Conservation (phyloP, 148 eudicot species). For the Rhododendron griersonianum region DNA sequence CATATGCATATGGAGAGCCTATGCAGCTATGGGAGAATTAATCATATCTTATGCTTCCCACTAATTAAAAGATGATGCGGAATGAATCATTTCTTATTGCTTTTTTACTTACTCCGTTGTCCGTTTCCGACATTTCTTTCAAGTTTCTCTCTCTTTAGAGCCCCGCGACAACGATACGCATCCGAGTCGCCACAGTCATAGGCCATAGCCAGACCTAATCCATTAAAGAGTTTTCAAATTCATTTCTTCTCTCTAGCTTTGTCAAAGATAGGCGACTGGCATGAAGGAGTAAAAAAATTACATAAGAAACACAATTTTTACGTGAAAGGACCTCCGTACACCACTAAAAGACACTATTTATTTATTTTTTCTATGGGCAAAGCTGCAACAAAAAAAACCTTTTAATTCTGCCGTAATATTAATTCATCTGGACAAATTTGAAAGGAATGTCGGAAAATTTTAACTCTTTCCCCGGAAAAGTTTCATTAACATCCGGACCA, state of each 20-base stretch:
- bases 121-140: not conserved
- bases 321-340: not conserved
- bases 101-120: not conserved
- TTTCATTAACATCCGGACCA: too few relatives aligned
- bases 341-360: not conserved
- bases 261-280: conserved; percentile 17
- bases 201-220: not conserved
- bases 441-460: too few relatives aligned
- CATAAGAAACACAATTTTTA: not conserved
- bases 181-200: conserved; percentile 18
- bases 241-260: not conserved
- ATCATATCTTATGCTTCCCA: not conserved
- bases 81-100: not conserved
- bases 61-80: too few relatives aligned
- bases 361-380: not conserved
- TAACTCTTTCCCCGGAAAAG: too few relatives aligned
- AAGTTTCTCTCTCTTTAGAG: not conserved
- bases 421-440: too few relatives aligned
- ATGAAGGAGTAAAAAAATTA: not conserved
- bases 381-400: not conserved
- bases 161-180: not conserved
- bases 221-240: not conserved
- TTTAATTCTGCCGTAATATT: too few relatives aligned
- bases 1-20: not conserved
- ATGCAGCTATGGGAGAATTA: not conserved